A percentile compares a stretch with the other conserved stretches of the same genome.
These are phyloP conservation scores for Plantago major DNA, from an alignment of 257 asterid species.

Conservation along the genomic window DNA sequence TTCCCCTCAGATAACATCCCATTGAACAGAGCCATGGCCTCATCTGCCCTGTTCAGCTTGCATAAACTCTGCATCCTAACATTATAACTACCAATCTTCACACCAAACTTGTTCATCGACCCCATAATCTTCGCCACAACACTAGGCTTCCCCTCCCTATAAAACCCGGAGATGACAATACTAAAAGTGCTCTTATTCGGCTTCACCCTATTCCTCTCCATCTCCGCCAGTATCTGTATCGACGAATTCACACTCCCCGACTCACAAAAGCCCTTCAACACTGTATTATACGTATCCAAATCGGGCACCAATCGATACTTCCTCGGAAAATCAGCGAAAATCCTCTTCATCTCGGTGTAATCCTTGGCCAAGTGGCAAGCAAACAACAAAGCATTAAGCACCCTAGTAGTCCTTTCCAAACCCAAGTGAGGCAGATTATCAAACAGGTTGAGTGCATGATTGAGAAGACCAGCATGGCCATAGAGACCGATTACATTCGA, in stretches of 20 bases:
- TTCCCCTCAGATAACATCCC: slow-evolving; percentile 51
- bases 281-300: slow-evolving; percentile 62
- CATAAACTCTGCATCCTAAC: slow-evolving; percentile 70
- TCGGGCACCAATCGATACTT: slow-evolving; percentile 51
- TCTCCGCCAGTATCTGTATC: slow-evolving; percentile 64
- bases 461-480: slow-evolving; percentile 61
- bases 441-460: slow-evolving; percentile 56
- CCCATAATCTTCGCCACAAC: slow-evolving; percentile 64
- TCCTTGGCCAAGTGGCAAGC: slow-evolving; percentile 61
- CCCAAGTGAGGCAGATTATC: slow-evolving; percentile 61
- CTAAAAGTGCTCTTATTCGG: slow-evolving; percentile 55
- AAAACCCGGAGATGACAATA: slow-evolving; percentile 55
- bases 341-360: slow-evolving; percentile 50
- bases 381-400: slow-evolving; percentile 60
- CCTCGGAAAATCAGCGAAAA: slow-evolving; percentile 57
- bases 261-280: slow-evolving; percentile 64
- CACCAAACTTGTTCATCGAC: slow-evolving; percentile 51
- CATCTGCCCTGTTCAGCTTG: slow-evolving; percentile 53
- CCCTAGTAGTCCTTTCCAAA: slow-evolving; percentile 36
- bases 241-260: slow-evolving; percentile 53
- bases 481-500: slow-evolving; percentile 62
- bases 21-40: slow-evolving; percentile 72
- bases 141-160: slow-evolving; percentile 49
- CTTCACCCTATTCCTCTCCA: slow-evolving; percentile 55
- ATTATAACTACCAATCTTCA: slow-evolving; percentile 47